Base-by-base conservation (phyloP, 192 early-diverging fungal genomes). In the Phycomyces blakesleeanus region DNA sequence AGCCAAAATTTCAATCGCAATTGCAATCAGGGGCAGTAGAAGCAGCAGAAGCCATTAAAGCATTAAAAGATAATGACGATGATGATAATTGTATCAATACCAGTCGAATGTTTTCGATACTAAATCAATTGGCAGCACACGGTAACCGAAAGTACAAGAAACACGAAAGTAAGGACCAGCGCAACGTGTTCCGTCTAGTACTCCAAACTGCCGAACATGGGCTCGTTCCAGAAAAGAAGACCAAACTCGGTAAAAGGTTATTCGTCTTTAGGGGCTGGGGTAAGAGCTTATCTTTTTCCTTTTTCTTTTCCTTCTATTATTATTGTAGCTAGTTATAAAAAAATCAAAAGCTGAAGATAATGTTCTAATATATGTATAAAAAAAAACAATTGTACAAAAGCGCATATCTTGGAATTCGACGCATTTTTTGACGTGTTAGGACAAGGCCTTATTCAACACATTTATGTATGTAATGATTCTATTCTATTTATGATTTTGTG, bases 251-350 rank as follows among this genome's bases (percentile, higher is more conserved):
- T 20, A 37, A 37, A 10, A 22, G 37, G 5, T 37, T 9, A 56
- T 56, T 56, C 37, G 34, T 56, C 11, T 56, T 56, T 16, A 56
- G 6, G 20, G 55, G 55, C 27, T 56, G 55, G 55, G 55, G 55
- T 56, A 38, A 56, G 21, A 11, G 10, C 24, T 6, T 20, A 56
- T 55, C 1, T 53, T 53, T 2, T 34, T 34, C n/a, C n/a, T n/a
- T n/a, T n/a, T n/a, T n/a, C n/a, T n/a, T n/a, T n/a, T n/a, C n/a
- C n/a, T n/a, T n/a, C n/a, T n/a, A n/a, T n/a, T n/a, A n/a, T n/a
- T n/a, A n/a, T n/a, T n/a, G n/a, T n/a, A n/a, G n/a, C n/a, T n/a
- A n/a, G n/a, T n/a, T n/a, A n/a, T n/a, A n/a, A n/a, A n/a, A n/a
- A n/a, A n/a, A n/a, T n/a, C n/a, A n/a, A n/a, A n/a, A n/a, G n/a